These are phyloP conservation scores for Fusarium verrucosum DNA, from an alignment of 2,329 filamentous ascomycete genomes.

Conservation along the genomic window DNA sequence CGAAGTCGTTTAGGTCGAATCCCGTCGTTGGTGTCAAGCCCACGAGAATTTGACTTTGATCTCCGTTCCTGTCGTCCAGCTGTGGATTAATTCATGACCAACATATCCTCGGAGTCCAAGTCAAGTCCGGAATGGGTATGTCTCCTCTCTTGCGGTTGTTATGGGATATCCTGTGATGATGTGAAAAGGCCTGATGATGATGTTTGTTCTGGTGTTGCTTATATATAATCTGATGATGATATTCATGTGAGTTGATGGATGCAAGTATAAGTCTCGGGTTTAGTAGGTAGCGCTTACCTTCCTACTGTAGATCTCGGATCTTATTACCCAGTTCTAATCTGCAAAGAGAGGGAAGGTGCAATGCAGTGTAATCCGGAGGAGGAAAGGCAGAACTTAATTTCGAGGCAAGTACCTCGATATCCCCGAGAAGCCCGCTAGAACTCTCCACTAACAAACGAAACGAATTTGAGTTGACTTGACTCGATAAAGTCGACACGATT, in stretches of 20 bases:
- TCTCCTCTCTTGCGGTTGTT: background rate
- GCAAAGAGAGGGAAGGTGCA: background rate
- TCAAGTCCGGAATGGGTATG: background rate
- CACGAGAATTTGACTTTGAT: slow-evolving; percentile 38
- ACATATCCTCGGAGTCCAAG: background rate
- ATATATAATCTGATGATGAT: background rate
- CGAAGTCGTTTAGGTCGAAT: background rate
- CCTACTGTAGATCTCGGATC: background rate
- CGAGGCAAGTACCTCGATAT: background rate
- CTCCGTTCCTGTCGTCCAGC: slow-evolving; percentile 40
- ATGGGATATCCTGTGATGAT: background rate
- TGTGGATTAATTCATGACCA: slow-evolving; percentile 1
- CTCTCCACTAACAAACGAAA: background rate
- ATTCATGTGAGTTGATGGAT: background rate
- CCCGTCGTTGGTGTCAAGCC: background rate
- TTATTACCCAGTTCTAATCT: background rate
- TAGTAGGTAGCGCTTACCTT: background rate
- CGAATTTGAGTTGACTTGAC: background rate
- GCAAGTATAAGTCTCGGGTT: background rate
- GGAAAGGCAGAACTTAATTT: slow-evolving; percentile 24
- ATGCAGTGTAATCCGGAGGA: slow-evolving; percentile 18
- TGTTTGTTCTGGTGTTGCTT: background rate
- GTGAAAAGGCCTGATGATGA: background rate
- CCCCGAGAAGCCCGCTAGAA: background rate
- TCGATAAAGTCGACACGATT: background rate